These are phyloP conservation scores for Pelargonium cotyledonis DNA, from an alignment of 441 rosid genomes.

Conservation along the genomic window DNA sequence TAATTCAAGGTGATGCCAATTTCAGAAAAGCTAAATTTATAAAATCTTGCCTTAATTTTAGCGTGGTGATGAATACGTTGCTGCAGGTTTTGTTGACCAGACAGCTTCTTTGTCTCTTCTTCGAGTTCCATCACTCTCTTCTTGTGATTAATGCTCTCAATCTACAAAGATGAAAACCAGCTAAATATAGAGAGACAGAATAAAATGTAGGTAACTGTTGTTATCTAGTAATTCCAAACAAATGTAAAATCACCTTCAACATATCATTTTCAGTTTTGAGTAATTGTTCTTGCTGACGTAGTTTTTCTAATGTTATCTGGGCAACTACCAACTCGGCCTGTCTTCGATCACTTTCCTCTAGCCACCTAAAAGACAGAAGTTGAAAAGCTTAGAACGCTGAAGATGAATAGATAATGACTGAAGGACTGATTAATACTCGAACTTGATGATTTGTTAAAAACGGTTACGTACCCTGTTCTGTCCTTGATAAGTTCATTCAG, in stretches of 20 bases:
- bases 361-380: constrained; percentile 51
- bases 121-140: constrained; percentile 67
- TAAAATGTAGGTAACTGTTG: background rate
- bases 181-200: constrained; percentile 5
- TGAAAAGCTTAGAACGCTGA: constrained; percentile 6
- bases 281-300: constrained; percentile 61
- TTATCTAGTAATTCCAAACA: background rate
- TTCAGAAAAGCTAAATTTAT: constrained; percentile 7
- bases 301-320: constrained; percentile 69
- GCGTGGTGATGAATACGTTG: constrained; percentile 93
- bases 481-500: constrained; percentile 73
- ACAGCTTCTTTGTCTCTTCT: constrained; percentile 68
- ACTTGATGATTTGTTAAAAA: constrained; percentile 6
- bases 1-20: background rate
- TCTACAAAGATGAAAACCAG: constrained; percentile 30
- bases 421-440: constrained; percentile 5
- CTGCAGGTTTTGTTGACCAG: constrained; percentile 88
- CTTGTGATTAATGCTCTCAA: constrained; percentile 63
- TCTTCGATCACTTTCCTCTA: constrained; percentile 77
- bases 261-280: constrained; percentile 73
- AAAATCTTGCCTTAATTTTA: constrained; percentile 76
- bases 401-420: background rate
- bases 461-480: constrained; percentile 62
- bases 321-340: constrained; percentile 70
- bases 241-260: constrained; percentile 46